Evolutionary conservation across 2,329 filamentous ascomycete genomes (phyloP), one percentile per base, ranked within the genome.

Genomic region (Fusarium solani-melongenae): DNA sequence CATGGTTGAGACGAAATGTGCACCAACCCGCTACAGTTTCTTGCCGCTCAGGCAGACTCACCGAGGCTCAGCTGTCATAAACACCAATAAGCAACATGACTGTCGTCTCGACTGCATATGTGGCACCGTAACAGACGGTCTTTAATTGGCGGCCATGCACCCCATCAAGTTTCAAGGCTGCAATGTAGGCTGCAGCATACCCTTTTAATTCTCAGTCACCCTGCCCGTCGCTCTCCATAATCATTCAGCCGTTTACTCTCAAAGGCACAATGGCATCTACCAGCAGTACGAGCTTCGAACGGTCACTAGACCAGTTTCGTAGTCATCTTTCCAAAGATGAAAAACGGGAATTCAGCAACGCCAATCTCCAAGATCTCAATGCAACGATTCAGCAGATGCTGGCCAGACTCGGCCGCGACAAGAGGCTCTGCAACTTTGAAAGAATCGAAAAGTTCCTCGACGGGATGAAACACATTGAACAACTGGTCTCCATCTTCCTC

Each of bases 351-450:
- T 38, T 71, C 1, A 4, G 27, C 0, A 34, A 33, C 0, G 41
- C 1, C 0, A 67, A 46, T 0, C 41, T 46, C 8, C 10, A 41
- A 0, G 6, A 31, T 2, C 0, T 71, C 0, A 2, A 3, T 0
- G 29, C 15, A 0, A 20, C 39, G 0, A 66, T 71, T 8, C 41
- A 66, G 0, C 12, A 10, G 0, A 33, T 11, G 0, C 69, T 70
- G 29, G 4, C 0, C 2, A 62, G 4, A 1, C 4, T 71, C 1
- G 69, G 62, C 1, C 44, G 62, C 1, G 6, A 62, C 0, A 4
- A 29, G 3, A 24, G 2, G 0, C 69, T 71, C 1, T 63, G 67
- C n/a, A 60, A n/a, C 3, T 0, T 71, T 0, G 4, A 7, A 0
- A 41, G 68, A 0, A 17, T 67, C 0, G 8, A 38, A 0, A 49